Conservation (phyloP, 192 early-diverging fungal genomes). For the Coemansia sp. region DNA sequence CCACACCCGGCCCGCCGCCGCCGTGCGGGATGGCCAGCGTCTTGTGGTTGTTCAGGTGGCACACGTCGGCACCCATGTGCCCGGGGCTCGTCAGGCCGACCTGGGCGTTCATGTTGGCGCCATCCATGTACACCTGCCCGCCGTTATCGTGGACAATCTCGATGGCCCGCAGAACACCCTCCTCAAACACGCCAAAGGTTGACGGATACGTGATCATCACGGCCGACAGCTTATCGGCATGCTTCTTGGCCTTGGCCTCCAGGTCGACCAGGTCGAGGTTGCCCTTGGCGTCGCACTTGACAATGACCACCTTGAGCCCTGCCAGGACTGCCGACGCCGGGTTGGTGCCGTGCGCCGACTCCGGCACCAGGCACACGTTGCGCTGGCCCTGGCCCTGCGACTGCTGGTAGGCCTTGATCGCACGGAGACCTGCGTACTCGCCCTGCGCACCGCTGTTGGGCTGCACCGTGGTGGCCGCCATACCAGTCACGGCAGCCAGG, state of each 20-base stretch:
- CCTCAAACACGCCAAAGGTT: slow-evolving; percentile 98
- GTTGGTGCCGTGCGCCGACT: slow-evolving; percentile 99
- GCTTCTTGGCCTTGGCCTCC: slow-evolving; percentile 78
- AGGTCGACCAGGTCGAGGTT: slow-evolving; percentile 91
- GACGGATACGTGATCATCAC: slow-evolving; percentile 99
- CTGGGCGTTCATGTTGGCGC: slow-evolving; percentile 86
- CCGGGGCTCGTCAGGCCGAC: slow-evolving; percentile 79
- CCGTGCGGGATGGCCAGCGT: slow-evolving; percentile 99
- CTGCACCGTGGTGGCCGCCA: slow-evolving; percentile 88
- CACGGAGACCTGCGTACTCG: slow-evolving; percentile 95
- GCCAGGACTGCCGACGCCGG: slow-evolving; percentile 98
- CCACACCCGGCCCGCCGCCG: slow-evolving; percentile 98
- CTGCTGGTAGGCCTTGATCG: slow-evolving; percentile 88
- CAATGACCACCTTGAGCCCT: slow-evolving; percentile 86
- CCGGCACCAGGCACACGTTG: slow-evolving; percentile 93
- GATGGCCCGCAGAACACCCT: slow-evolving; percentile 77
- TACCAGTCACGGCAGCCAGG: slow-evolving; percentile 87
- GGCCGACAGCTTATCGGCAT: slow-evolving; percentile 81
- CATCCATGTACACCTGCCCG: slow-evolving; percentile 99
- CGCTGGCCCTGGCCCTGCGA: slow-evolving; percentile 78
- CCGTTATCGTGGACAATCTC: slow-evolving; percentile 89
- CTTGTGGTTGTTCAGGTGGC: slow-evolving; percentile 99
- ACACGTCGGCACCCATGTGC: slow-evolving; percentile 98
- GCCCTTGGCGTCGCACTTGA: slow-evolving; percentile 89
- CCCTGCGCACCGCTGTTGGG: slow-evolving; percentile 99